Evolutionary conservation across 257 asterid species (phyloP), one percentile per base, ranked within the genome.

Genomic region (Solanum commersonii): DNA sequence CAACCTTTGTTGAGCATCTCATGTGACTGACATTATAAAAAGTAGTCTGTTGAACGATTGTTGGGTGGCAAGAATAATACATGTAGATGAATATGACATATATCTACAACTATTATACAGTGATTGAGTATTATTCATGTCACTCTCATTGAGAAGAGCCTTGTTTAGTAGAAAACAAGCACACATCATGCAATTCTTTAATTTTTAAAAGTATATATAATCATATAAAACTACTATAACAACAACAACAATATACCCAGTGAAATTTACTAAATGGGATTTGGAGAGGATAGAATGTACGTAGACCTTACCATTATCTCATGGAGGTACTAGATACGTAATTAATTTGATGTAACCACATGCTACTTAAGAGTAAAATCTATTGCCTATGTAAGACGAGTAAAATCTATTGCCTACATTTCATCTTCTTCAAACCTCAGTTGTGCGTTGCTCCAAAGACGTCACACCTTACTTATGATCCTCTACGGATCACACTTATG

Each of bases 271-370:
- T 46, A 14, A 46, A 46, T 46, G 59, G 1, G 7, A 46, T 46
- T 46, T 46, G 20, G 8, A 1, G 3, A 46, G 0, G 0, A 0
- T 16, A 52, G 10, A 52, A 0, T 52, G 10, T 52, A 52, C 23
- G 4, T 9, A 52, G 0, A 6, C 0, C 4, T 52, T 52, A 52
- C 1, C n/a, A 7, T 4, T 52, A 52, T 1, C 10, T 52, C 63
- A 2, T 52, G 23, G 22, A 18, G 63, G n/a, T 52, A 52, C 3
- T 52, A 52, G n/a, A 52, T 52, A 52, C 10, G 10, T 52, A 52
- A 52, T 52, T 18, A 18, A 52, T 52, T 52, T 52, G n/a, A 18
- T 18, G 10, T 18, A 52, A 18, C 23, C 63, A 52, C 23, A 6
- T 52, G 63, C 6, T 52, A 52, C 63, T 6, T 52, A 52, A 52